Evolutionary conservation across 805 yeast genomes (phyloP).

Genomic region (Hanseniaspora lachancei): DNA sequence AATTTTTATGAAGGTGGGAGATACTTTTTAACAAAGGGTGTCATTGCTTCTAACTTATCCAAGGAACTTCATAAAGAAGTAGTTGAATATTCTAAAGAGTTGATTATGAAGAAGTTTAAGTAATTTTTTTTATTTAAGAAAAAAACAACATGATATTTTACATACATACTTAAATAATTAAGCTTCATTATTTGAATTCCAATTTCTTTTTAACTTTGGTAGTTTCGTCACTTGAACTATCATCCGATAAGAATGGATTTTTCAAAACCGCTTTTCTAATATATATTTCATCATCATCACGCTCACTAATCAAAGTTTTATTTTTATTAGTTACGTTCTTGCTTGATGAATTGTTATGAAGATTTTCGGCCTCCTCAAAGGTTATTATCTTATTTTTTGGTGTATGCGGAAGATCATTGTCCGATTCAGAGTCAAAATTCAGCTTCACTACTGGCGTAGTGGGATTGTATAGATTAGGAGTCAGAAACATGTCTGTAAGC

Average conservation of each 20-base stretch:
- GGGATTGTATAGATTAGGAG: constrained; percentile 19
- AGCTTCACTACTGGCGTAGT: constrained; percentile 16
- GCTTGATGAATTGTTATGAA: constrained; percentile 24
- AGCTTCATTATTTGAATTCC: neutral
- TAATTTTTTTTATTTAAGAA: neutral
- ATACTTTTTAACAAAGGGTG: constrained; percentile 68
- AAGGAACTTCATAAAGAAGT: constrained; percentile 20
- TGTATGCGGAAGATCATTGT: constrained; percentile 23
- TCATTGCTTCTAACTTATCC: constrained; percentile 59
- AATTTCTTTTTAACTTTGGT: neutral
- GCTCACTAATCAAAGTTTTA: constrained; percentile 14
- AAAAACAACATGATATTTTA: neutral
- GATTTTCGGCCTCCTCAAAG: constrained; percentile 24
- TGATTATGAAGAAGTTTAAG: constrained; percentile 1
- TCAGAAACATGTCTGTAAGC: constrained; percentile 13
- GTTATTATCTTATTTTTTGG: constrained; percentile 29
- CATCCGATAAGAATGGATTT: constrained; percentile 20
- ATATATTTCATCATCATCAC: constrained; percentile 14
- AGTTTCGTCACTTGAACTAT: constrained; percentile 11
- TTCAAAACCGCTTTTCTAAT: constrained; percentile 14
- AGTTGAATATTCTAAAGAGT: constrained; percentile 14
- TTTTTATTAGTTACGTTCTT: constrained; percentile 6
- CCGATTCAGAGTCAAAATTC: constrained; percentile 15
- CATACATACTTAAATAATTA: neutral
- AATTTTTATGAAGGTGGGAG: constrained; percentile 65